phyloP scores from a whole-genome alignment of 306 rosid genomes.

The Hippophae rhamnoides region DNA sequence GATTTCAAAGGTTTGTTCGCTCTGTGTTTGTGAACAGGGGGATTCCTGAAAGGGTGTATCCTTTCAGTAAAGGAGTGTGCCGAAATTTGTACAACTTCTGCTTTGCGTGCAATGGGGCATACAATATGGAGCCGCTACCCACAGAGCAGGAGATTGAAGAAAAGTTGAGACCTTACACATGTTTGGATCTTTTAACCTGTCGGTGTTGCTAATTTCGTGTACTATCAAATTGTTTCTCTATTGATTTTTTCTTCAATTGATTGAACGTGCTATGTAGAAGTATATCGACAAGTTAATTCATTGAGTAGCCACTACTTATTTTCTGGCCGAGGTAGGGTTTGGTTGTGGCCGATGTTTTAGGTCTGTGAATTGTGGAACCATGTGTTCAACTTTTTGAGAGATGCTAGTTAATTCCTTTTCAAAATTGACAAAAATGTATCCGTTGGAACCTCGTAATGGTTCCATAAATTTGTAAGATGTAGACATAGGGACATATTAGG shows the following conservation, averaged over 20 bases:
- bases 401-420: too few relatives aligned
- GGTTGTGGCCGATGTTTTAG: slow-evolving; percentile 1
- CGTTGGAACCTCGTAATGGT: too few relatives aligned
- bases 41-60: slow-evolving; percentile 75
- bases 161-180: slow-evolving; percentile 58
- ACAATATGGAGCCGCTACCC: slow-evolving; percentile 57
- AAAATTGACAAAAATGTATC: too few relatives aligned
- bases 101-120: slow-evolving; percentile 28
- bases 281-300: slow-evolving; percentile 7
- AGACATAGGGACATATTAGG: too few relatives aligned
- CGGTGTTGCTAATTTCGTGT: slow-evolving; percentile 63
- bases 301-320: too few relatives aligned
- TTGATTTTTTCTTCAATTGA: slow-evolving; percentile 2
- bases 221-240: slow-evolving; percentile 12
- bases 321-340: neutral
- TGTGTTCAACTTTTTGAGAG: too few relatives aligned
- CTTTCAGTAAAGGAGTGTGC: slow-evolving; percentile 76
- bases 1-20: neutral
- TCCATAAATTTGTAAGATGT: too few relatives aligned
- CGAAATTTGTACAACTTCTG: slow-evolving; percentile 70
- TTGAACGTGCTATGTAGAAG: slow-evolving; percentile 13
- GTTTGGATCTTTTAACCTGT: slow-evolving; percentile 48
- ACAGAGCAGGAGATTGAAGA: slow-evolving; percentile 47
- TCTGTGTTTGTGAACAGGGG: slow-evolving; percentile 37
- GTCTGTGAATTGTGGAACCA: too few relatives aligned